Evolutionary conservation across 2,329 filamentous ascomycete species (phyloP).

Genomic region (Colletotrichum somersetense): DNA sequence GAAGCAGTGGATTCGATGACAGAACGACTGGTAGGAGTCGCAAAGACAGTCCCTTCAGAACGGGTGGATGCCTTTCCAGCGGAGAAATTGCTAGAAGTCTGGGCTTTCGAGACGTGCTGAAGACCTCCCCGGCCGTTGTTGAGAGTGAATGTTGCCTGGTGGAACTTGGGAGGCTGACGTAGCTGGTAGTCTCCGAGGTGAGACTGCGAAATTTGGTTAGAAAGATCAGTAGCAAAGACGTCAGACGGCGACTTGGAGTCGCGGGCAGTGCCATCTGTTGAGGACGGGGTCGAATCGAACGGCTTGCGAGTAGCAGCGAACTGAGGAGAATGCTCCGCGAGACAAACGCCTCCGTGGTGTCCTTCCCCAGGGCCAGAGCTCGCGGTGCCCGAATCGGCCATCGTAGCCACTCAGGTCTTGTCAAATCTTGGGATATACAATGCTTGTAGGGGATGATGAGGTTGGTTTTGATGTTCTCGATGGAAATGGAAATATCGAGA

Average conservation of each 20-base stretch:
- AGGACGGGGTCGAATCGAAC: constrained; percentile 21
- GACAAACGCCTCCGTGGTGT: constrained; percentile 29
- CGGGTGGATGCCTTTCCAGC: constrained; percentile 18
- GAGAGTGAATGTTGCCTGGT: constrained; percentile 8
- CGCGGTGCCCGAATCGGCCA: constrained; percentile 19
- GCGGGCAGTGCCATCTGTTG: constrained; percentile 23
- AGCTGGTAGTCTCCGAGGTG: constrained; percentile 25
- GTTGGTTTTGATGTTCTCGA: background rate
- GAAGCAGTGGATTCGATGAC: constrained; percentile 8
- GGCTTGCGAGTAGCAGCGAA: background rate
- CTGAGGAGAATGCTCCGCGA: constrained; percentile 34
- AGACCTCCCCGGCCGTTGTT: background rate
- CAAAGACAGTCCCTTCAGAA: constrained; percentile 15
- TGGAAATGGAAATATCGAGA: background rate
- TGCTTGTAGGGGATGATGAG: background rate
- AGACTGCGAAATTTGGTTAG: constrained; percentile 10
- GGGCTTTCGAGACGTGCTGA: constrained; percentile 3
- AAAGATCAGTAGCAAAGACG: constrained; percentile 28
- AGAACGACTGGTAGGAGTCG: constrained; percentile 24
- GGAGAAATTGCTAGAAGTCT: constrained; percentile 3
- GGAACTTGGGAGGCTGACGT: constrained; percentile 27
- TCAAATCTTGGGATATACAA: background rate
- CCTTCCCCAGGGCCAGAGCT: constrained; percentile 22
- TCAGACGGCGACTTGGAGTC: constrained; percentile 29
- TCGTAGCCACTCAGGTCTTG: constrained; percentile 3